Evolutionary conservation across 2,329 filamentous ascomycete species (phyloP).

Genomic region (Teratosphaeriaceae sp.): DNA sequence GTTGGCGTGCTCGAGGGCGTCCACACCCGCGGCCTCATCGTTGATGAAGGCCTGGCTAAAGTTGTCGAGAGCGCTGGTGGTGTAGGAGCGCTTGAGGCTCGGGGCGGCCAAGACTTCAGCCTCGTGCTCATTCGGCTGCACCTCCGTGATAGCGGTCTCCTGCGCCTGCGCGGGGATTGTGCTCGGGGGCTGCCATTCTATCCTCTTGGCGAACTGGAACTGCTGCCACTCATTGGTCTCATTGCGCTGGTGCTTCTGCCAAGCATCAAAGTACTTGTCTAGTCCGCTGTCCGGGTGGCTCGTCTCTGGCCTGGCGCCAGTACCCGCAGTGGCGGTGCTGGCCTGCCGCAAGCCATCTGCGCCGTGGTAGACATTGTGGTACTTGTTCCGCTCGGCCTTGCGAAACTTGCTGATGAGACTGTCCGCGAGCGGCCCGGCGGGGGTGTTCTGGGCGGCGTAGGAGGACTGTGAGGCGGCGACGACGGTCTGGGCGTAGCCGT

Average conservation of each 20-base stretch:
- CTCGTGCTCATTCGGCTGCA: slow-evolving; percentile 27
- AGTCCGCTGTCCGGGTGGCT: slow-evolving; percentile 48
- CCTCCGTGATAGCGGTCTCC: slow-evolving; percentile 32
- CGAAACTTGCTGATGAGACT: slow-evolving; percentile 45
- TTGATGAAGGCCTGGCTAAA: slow-evolving; percentile 48
- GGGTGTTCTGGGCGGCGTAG: slow-evolving; percentile 60
- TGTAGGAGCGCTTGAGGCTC: slow-evolving; percentile 44
- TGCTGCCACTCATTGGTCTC: slow-evolving; percentile 84
- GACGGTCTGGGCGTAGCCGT: slow-evolving; percentile 97
- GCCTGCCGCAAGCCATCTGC: slow-evolving; percentile 29
- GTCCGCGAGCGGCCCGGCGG: slow-evolving; percentile 47
- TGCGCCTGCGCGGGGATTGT: slow-evolving; percentile 32
- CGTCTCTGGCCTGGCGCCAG: slow-evolving; percentile 26
- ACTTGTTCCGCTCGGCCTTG: slow-evolving; percentile 25
- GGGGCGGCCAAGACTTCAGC: slow-evolving; percentile 18
- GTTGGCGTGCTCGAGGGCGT: slow-evolving; percentile 72
- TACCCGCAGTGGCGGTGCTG: slow-evolving; percentile 28
- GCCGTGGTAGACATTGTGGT: slow-evolving; percentile 24
- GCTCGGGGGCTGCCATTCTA: slow-evolving; percentile 71
- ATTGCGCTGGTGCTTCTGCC: slow-evolving; percentile 68
- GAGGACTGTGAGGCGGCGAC: slow-evolving; percentile 88
- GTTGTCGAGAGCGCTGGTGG: slow-evolving; percentile 53
- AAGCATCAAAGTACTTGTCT: slow-evolving; percentile 87
- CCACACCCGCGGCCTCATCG: slow-evolving; percentile 40
- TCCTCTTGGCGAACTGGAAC: slow-evolving; percentile 79